Evolutionary conservation across 352 stramenopile species (phyloP), one percentile per base, ranked within the genome.

Genomic region (Plasmopara viticola): DNA sequence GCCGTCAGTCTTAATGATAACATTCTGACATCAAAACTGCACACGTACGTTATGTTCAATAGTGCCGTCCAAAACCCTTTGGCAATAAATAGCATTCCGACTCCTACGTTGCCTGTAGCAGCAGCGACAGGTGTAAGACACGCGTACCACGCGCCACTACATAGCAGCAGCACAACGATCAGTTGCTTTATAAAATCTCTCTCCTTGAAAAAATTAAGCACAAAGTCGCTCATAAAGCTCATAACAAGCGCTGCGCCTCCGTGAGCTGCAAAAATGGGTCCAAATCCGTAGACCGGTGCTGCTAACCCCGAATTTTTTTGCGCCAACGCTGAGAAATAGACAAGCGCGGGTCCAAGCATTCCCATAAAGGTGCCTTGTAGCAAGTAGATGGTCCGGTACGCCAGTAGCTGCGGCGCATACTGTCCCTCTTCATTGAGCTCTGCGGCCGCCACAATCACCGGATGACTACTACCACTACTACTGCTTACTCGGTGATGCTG

Each of bases 211-310:
- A 74, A 77, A 28, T 69, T 85, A 18, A 90, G 70, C 58, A 87
- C 67, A 47, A 90, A 66, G 53, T 90, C 79, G 44, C 79, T 87
- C 70, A 90, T 81, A 49, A 87, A 87, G 52, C 70, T 84, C 76
- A 84, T 84, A 52, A 90, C 53, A 33, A 90, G 68, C 35, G 77
- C 79, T 0, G 79, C 74, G 28, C 74, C 79, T 53, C 79, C 79
- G 35, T 90, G 76, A 6, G 76, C 76, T 20, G 79, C 74, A 20
- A 90, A 90, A 42, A 90, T 87, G 34, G 79, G 72, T 0, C 79
- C 79, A 44, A 87, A 90, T 3, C 67, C 78, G 39, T 72, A 76
- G 9, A 90, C 68, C 30, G 79, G 79, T 1, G 70, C 80, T 33
- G 60, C 52, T 15, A 86, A 55, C 0, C 51, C 60, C 9, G 72